These are phyloP conservation scores for Crithidia bombi DNA, from an alignment of 208 protist genomes.

Conservation along the genomic window DNA sequence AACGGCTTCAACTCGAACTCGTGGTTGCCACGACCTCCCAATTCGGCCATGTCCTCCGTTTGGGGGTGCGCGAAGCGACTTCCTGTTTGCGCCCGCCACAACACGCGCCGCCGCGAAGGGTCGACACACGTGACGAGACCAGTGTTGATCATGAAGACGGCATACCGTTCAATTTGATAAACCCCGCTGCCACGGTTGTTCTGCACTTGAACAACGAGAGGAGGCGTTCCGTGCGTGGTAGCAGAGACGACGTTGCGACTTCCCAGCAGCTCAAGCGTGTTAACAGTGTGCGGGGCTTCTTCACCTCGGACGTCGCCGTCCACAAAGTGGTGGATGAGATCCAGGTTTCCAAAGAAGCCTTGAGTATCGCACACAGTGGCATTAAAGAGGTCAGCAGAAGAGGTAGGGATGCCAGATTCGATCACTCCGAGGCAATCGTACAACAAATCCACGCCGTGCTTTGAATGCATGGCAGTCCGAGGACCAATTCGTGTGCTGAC, in stretches of 20 bases:
- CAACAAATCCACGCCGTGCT: slow-evolving; percentile 61
- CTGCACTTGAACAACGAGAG: slow-evolving; percentile 83
- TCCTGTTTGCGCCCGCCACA: slow-evolving; percentile 83
- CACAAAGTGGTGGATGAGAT: slow-evolving; percentile 82
- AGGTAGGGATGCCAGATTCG: slow-evolving; percentile 53
- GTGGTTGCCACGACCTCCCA: slow-evolving; percentile 14
- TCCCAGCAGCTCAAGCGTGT: slow-evolving; percentile 82
- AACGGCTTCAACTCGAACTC: slow-evolving; percentile 38
- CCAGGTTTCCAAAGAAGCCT: slow-evolving; percentile 77
- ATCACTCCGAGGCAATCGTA: slow-evolving; percentile 80
- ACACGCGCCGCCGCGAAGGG: slow-evolving; percentile 68
- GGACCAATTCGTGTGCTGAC: slow-evolving; percentile 68
- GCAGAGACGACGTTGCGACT: slow-evolving; percentile 69
- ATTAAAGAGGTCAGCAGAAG: slow-evolving; percentile 59
- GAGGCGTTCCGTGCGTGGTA: slow-evolving; percentile 58
- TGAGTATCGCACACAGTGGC: slow-evolving; percentile 84
- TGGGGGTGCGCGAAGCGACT: slow-evolving; percentile 44
- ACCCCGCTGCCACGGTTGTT: slow-evolving; percentile 50
- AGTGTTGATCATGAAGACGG: slow-evolving; percentile 85
- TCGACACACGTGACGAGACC: slow-evolving; percentile 86
- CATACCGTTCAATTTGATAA: slow-evolving; percentile 75
- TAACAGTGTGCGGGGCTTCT: slow-evolving; percentile 45
- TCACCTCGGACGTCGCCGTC: slow-evolving; percentile 70
- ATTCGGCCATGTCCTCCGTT: slow-evolving; percentile 41
- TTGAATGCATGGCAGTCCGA: slow-evolving; percentile 37